phyloP scores from a whole-genome alignment of 495 filamentous ascomycete species.

The Daldinia concentrica region DNA sequence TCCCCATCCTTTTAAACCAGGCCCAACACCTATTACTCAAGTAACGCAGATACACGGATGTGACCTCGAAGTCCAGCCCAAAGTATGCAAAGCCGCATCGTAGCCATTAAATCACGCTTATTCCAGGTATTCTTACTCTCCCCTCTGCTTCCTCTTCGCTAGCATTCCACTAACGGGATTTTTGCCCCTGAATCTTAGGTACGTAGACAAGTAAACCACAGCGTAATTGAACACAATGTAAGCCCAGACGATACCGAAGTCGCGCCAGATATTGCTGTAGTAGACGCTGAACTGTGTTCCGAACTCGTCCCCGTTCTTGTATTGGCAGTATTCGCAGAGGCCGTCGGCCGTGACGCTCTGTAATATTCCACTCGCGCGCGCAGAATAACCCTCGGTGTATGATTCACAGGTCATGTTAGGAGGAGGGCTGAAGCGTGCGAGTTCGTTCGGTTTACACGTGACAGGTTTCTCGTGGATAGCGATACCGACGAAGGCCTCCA shows the following conservation, averaged over 20 bases:
- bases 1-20: background rate
- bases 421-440: conserved; percentile 65
- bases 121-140: background rate
- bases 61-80: background rate
- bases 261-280: conserved; percentile 47
- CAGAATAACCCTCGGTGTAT: conserved; percentile 58
- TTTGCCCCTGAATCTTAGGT: conserved; percentile 46
- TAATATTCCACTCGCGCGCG: conserved; percentile 62
- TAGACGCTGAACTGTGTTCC: conserved; percentile 43
- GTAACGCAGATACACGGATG: background rate
- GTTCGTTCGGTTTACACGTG: conserved; percentile 64
- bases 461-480: conserved; percentile 65
- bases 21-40: background rate
- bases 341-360: conserved; percentile 51
- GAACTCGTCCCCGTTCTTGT: conserved; percentile 43
- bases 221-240: conserved; percentile 66
- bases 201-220: conserved; percentile 61
- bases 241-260: conserved; percentile 64
- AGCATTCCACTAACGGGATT: conserved; percentile 29
- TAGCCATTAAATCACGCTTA: background rate
- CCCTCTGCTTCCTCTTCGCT: conserved; percentile 19
- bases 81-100: background rate
- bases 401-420: conserved; percentile 60
- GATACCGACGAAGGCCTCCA: conserved; percentile 65
- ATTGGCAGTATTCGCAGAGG: conserved; percentile 42